Evolutionary conservation across 2,329 filamentous ascomycete genomes (phyloP).

Genomic region (Xylariaceae sp.): DNA sequence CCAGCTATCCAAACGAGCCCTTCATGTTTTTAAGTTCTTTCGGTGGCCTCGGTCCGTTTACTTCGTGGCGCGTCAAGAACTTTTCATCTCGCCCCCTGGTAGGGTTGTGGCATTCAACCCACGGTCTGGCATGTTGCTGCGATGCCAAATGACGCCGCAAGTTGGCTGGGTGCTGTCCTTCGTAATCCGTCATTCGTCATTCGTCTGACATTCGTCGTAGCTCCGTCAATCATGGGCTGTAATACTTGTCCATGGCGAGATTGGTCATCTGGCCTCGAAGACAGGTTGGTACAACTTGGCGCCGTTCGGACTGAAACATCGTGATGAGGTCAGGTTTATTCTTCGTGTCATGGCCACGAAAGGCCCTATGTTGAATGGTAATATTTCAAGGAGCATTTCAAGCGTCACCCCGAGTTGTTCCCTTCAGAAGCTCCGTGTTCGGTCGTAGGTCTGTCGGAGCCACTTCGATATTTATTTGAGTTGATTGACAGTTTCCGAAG

Average conservation of each 20-base stretch:
- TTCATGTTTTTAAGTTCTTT: no score
- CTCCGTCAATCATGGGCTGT: background rate
- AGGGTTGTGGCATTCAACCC: no score
- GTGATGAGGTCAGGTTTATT: background rate
- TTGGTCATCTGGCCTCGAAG: background rate
- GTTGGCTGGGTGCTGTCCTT: background rate
- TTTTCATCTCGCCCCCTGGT: no score
- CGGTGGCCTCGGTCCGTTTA: no score
- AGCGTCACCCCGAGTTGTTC: slow-evolving; percentile 8
- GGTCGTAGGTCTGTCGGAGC: slow-evolving; percentile 17
- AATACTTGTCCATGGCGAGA: background rate
- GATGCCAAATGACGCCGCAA: background rate
- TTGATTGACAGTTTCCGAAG: slow-evolving; percentile 25
- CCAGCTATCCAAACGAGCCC: background rate
- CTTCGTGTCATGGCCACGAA: background rate
- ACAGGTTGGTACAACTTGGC: background rate
- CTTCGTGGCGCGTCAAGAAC: no score
- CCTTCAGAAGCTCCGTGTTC: slow-evolving; percentile 24
- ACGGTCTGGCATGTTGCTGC: no score
- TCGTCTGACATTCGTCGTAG: background rate
- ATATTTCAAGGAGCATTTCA: background rate
- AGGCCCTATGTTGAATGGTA: background rate
- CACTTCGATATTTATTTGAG: slow-evolving; percentile 22
- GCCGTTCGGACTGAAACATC: background rate
- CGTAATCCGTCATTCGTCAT: background rate